Evolutionary conservation across 2,329 filamentous ascomycete genomes (phyloP).

Genomic region (Colletotrichum eleusines): DNA sequence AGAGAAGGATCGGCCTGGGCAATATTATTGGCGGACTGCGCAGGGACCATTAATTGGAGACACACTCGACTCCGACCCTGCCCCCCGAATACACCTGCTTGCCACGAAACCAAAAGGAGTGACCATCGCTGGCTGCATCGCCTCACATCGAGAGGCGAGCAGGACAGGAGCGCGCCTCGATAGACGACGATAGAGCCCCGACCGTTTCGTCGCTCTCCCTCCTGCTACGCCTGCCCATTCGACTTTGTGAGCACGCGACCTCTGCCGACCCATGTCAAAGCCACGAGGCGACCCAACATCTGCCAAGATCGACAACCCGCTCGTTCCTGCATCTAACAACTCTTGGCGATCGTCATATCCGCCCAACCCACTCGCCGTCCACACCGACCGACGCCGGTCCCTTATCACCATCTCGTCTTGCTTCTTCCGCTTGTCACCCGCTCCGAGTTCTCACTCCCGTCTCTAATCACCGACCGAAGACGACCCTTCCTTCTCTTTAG

Average conservation of each 20-base stretch:
- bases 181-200: not conserved
- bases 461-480: not conserved
- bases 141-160: not conserved
- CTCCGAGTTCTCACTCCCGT: constrained; percentile 3
- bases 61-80: not conserved
- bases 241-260: constrained; percentile 14
- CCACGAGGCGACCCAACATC: constrained; percentile 34
- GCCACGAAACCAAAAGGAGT: constrained; percentile 3
- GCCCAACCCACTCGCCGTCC: constrained; percentile 14
- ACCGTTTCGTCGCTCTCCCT: not conserved
- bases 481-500: not conserved
- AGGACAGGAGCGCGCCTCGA: constrained; percentile 14
- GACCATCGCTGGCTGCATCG: not conserved
- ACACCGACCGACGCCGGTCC: constrained; percentile 12
- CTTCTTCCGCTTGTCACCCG: not conserved
- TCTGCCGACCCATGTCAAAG: not conserved
- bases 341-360: constrained; percentile 34
- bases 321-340: constrained; percentile 35
- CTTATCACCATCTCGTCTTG: not conserved
- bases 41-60: not conserved
- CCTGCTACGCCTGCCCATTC: not conserved
- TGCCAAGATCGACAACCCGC: constrained; percentile 38
- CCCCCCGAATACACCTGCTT: not conserved
- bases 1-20: constrained; percentile 37
- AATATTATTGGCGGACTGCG: constrained; percentile 14